Evolutionary conservation across 1,139 yeast species (phyloP), one percentile per base, ranked within the genome.

Genomic region (Citeromyces hawaiiensis): DNA sequence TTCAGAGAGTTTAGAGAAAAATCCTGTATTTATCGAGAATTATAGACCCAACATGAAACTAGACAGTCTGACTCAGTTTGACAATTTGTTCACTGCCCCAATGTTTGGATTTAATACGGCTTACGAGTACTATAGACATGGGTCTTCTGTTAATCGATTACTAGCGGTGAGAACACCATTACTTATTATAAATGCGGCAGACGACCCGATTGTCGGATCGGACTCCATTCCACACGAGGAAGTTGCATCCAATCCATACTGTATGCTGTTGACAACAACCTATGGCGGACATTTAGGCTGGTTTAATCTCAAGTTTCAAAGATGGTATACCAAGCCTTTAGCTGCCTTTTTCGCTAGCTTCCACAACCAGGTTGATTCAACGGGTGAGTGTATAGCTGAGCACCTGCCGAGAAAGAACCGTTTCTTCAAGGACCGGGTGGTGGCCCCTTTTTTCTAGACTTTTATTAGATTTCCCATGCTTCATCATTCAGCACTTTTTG

Each of bases 231-330:
- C 96, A 1, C 55, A 61, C 42, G 54, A 59, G 9, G 91, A 83
- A 48, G 72, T 76, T 5, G 53, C 53, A 36, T 59, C 65, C 36
- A 88, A 87, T 51, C 95, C 96, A 8, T 82, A 73, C 54, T 61
- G 81, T 25, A 61, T 76, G 29, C 56, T 83, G 49, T 63, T 81
- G 14, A 72, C 78, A 39, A 83, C 96, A 0, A 70, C 77, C 29
- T 60, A 76, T 25, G 98, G 98, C 42, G 98, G 97, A 8, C 98
- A 91, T 60, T 60, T 93, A 35, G 87, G 86, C 7, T 70, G 72
- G 71, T 70, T 65, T 51, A 73, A 69, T 50, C 51, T 58, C 45
- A 57, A 59, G 38, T 70, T 74, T 29, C 56, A 55, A 11, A 61
- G 85, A 46, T 79, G 86, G 86, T 66, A 65, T 42, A 54, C 62